phyloP scores from a whole-genome alignment of 2,329 filamentous ascomycete species.

The Fusarium keratoplasticum region DNA sequence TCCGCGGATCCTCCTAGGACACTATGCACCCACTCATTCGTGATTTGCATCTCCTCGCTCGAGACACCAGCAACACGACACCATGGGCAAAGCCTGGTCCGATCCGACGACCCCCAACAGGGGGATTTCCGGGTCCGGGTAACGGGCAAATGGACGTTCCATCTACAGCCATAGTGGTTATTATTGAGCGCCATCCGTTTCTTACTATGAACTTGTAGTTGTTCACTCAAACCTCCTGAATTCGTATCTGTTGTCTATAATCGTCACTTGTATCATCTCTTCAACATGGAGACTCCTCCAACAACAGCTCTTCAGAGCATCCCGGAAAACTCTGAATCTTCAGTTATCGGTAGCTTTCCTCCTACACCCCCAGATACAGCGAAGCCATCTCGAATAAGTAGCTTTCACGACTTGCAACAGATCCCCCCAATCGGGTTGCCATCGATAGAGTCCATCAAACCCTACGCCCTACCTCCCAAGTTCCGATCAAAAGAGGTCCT shows the following conservation, averaged over 20 bases:
- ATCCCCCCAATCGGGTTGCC: slow-evolving; percentile 29
- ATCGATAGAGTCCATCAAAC: slow-evolving; percentile 23
- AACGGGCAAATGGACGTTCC: slow-evolving; percentile 18
- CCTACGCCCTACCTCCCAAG: slow-evolving; percentile 76
- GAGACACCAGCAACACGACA: slow-evolving; percentile 28
- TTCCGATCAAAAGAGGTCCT: slow-evolving; percentile 72
- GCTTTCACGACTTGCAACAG: slow-evolving; percentile 41
- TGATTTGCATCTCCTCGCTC: slow-evolving; percentile 48
- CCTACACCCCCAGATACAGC: slow-evolving; percentile 56
- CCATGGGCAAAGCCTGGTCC: slow-evolving; percentile 26
- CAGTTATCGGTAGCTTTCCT: slow-evolving; percentile 43
- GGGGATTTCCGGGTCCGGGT: slow-evolving; percentile 1
- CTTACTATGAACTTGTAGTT: neutral
- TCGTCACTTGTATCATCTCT: neutral
- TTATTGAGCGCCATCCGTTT: slow-evolving; percentile 20
- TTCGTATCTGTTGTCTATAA: slow-evolving; percentile 7
- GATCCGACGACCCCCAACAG: slow-evolving; percentile 17
- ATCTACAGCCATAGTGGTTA: slow-evolving; percentile 25
- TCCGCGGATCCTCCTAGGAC: slow-evolving; percentile 40
- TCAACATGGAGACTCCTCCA: slow-evolving; percentile 36
- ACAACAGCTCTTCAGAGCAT: slow-evolving; percentile 21
- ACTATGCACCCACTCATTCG: slow-evolving; percentile 32
- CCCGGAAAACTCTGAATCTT: slow-evolving; percentile 21
- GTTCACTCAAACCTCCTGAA: slow-evolving; percentile 1
- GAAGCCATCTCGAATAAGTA: slow-evolving; percentile 51